Percentiles rank a stretch among this genome's conserved stretches.
Evolutionary conservation across 1,284 basidiomycete genomes (phyloP).

Genomic region (Moesziomyces aphidis): DNA sequence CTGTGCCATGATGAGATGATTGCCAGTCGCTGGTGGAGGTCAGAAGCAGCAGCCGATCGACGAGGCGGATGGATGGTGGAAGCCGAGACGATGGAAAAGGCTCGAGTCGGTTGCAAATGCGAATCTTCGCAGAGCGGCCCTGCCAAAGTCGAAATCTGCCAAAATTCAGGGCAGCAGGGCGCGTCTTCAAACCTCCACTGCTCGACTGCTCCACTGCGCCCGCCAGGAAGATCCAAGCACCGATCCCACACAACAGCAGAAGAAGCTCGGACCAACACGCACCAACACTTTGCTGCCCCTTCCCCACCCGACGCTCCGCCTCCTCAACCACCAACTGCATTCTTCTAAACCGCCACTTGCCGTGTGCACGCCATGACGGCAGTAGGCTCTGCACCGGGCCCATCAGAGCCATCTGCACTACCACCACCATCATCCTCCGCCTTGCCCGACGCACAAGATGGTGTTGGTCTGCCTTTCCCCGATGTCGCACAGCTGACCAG

Average conservation of each 20-base stretch:
- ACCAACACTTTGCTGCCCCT: not conserved
- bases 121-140: slow-evolving; percentile 13
- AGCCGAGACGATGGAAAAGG: slow-evolving; percentile 2
- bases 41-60: not conserved
- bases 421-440: not conserved
- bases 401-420: slow-evolving; percentile 2
- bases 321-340: slow-evolving; percentile 2
- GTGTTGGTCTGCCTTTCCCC: slow-evolving; percentile 1
- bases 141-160: slow-evolving; percentile 1
- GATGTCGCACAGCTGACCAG: slow-evolving; percentile 45
- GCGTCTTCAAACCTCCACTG: not conserved
- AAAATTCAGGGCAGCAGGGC: not conserved
- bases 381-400: slow-evolving; percentile 16
- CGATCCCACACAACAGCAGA: not conserved
- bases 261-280: slow-evolving; percentile 31
- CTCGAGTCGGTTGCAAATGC: not conserved
- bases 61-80: slow-evolving; percentile 14
- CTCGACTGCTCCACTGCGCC: no score
- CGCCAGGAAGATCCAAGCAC: not conserved
- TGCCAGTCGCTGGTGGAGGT: not conserved
- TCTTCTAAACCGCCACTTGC: not conserved
- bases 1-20: slow-evolving; percentile 42
- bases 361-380: slow-evolving; percentile 14
- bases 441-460: not conserved
- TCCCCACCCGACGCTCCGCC: not conserved